Evolutionary conservation across 805 yeast species (phyloP), one percentile per base, ranked within the genome.

Genomic region (Candida khao-thaluensis): DNA sequence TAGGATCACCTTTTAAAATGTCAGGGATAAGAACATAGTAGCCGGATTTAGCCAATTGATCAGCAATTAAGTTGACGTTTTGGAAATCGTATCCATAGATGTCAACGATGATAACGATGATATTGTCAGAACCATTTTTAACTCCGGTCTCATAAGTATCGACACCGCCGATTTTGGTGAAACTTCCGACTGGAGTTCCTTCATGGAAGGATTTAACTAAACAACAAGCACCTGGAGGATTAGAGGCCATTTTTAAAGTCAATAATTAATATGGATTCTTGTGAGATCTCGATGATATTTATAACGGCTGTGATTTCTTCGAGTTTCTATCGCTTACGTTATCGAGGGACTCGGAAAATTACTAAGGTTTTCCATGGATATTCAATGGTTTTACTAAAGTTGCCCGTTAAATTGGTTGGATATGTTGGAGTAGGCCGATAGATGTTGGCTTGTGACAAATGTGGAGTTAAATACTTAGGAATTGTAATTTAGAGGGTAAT

Each of bases 11-110:
- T 20, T 74, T 60, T 49, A 86, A 71, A 43, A 85, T 69, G 59
- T 88, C 96, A n/a, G 95, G 95, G 23, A 82, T 62, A 33, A 82
- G 66, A 1, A 83, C 90, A 30, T 72, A 75, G 64, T 72, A 86
- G 5, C 44, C 49, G 17, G 87, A 86, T 35, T 60, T 60, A 32
- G 90, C 85, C 44, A 84, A 76, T 38, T 67, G 63, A 54, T 83
- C 89, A 11, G 89, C 91, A 44, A 79, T 57, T 50, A 89, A 68
- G 50, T 72, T 61, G 25, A 62, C 62, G 59, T 89, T 88, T 56
- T 66, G 68, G 54, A 69, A 71, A 33, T 65, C 65, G 56, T 73
- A 62, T 25, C 96, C 96, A 44, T 57, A 77, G 33, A 88, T 66
- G 56, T 89, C 96, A 30, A 93, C 72, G 29, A 81, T 44, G 32